phyloP scores from a whole-genome alignment of 306 rosid species.

The Lathyrus tuberosus region DNA sequence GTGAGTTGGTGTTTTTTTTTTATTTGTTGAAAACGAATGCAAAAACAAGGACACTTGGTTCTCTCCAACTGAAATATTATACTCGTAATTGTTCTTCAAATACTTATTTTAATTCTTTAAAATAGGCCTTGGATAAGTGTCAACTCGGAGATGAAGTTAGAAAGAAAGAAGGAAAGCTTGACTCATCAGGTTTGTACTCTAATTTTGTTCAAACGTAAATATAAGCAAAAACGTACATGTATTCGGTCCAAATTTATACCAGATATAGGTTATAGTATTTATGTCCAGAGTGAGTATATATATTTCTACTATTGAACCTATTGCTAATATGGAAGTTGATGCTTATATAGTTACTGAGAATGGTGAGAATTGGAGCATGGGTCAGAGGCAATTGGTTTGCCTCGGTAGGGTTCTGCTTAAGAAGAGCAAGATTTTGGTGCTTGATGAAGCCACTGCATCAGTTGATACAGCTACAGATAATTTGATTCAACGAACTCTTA shows the following conservation, averaged over 20 bases:
- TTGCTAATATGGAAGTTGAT: constrained; percentile 32
- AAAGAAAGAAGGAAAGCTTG: constrained; percentile 80
- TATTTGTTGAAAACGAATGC: not conserved
- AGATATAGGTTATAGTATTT: not conserved
- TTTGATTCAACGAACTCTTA: constrained; percentile 74
- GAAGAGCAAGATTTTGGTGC: constrained; percentile 82
- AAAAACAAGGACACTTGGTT: not conserved
- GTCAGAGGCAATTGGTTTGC: constrained; percentile 91
- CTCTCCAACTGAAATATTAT: constrained; percentile 9
- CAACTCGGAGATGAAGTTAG: constrained; percentile 91
- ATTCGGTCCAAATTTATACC: not conserved
- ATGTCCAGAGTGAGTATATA: not conserved
- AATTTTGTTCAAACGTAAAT: not conserved
- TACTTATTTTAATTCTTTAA: constrained; percentile 8
- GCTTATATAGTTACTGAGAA: constrained; percentile 63
- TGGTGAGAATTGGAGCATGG: constrained; percentile 98
- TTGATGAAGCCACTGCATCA: constrained; percentile 90
- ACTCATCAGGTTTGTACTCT: constrained; percentile 62
- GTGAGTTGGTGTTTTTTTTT: constrained; percentile 45
- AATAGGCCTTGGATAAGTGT: constrained; percentile 82
- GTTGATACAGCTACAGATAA: constrained; percentile 93
- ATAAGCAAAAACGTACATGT: not conserved
- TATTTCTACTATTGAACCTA: not conserved
- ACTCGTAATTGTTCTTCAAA: constrained; percentile 1
- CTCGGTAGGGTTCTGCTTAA: constrained; percentile 81